Base-by-base conservation (phyloP, 2,329 filamentous ascomycete species). In the Lizonia empirigonia region DNA sequence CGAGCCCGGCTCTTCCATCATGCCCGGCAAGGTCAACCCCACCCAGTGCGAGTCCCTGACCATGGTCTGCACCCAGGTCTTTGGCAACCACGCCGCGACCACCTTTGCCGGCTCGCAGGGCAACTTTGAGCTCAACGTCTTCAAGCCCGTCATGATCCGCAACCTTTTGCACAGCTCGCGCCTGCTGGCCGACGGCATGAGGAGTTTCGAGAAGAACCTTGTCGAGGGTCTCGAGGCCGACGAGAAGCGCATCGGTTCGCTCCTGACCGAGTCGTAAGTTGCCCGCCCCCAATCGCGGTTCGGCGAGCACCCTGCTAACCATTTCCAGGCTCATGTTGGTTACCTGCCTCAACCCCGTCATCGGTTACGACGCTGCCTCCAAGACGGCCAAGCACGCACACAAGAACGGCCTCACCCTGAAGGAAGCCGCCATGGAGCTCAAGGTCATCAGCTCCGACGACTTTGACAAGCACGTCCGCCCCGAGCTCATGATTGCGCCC, bases 21-120 rank as follows among this genome's bases (percentile, higher is more conserved):
- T 99, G 94, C 94, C 94, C 35, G 94, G 94, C 70, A 99, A 99
- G 82, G 94, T 99, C 74, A 99, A 99, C 82, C 94, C 94, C 24
- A 99, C 94, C 24, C 94, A 99, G 79, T 96, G 91, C 78, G 94
- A 99, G 82, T 90, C 91, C 56, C 80, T 99, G 75, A 97, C 94
- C 65, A 99, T 99, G 94, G 82, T 97, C 55, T 97, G 93, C 80
- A 86, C 90, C 16, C 94, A 99, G 78, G 93, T 99, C 56, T 96
- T 97, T 84, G 94, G 94, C 70, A 99, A 99, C 83, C 87, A 97
- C 73, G 88, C 91, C 45, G 91, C 94, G 29, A 87, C 90, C 55
- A 97, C 93, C 23, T 91, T 97, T 67, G 91, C 91, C 58, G 94
- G 93, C 71, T 95, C 95, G 81, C 96, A 94, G 79, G 94, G 94